phyloP scores from a whole-genome alignment of 2,329 filamentous ascomycete genomes.

The Rhynchosporium secalis region DNA sequence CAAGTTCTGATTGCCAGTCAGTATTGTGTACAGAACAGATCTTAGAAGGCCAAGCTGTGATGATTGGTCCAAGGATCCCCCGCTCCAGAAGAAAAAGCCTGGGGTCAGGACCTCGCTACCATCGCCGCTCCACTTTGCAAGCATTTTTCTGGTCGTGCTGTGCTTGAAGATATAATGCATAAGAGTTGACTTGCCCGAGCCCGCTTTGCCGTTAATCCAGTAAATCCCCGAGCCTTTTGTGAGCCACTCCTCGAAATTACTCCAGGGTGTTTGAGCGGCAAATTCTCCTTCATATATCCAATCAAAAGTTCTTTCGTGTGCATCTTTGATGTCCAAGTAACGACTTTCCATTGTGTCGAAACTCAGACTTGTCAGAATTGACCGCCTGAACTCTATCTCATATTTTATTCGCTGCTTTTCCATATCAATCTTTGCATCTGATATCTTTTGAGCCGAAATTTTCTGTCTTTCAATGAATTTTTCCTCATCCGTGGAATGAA shows the following conservation, averaged over 20 bases:
- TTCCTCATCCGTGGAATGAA: neutral
- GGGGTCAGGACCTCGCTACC: conserved; percentile 34
- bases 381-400: neutral
- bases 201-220: neutral
- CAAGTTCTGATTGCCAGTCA: conserved; percentile 1
- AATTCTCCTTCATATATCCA: conserved; percentile 22
- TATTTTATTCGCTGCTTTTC: neutral
- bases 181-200: neutral
- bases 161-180: neutral
- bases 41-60: conserved; percentile 21
- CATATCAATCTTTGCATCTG: neutral
- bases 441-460: neutral
- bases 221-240: neutral
- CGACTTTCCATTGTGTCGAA: conserved; percentile 13
- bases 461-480: neutral
- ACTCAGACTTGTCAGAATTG: conserved; percentile 9
- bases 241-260: neutral
- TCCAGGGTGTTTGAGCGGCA: conserved; percentile 23
- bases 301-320: conserved; percentile 21
- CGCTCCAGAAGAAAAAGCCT: conserved; percentile 50
- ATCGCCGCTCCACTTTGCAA: neutral
- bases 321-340: conserved; percentile 1
- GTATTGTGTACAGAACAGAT: conserved; percentile 17
- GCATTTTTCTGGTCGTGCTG: neutral
- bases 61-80: conserved; percentile 36